Conservation (phyloP, 345 rosid species). For the Citrus mangshanensis region DNA sequence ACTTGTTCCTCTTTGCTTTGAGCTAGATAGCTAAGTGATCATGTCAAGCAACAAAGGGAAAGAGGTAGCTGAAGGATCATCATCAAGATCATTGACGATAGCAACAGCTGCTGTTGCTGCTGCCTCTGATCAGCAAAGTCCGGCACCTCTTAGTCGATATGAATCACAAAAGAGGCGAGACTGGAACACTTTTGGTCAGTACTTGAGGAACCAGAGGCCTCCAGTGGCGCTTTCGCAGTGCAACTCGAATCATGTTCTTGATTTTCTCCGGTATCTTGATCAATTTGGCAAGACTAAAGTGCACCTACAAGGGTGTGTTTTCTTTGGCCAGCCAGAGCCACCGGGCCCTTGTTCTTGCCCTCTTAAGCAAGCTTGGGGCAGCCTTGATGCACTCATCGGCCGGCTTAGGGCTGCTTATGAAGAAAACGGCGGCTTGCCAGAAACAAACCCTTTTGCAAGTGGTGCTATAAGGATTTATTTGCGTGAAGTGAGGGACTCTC, state of each 20-base stretch:
- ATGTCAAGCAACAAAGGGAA: slow-evolving; percentile 62
- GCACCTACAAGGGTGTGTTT: slow-evolving; percentile 75
- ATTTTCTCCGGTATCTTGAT: slow-evolving; percentile 75
- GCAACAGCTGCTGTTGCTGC: neutral
- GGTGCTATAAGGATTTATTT: slow-evolving; percentile 66
- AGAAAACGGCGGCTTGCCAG: slow-evolving; percentile 80
- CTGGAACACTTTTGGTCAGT: slow-evolving; percentile 94
- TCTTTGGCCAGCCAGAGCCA: slow-evolving; percentile 80
- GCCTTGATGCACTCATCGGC: slow-evolving; percentile 90
- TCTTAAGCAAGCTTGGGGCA: slow-evolving; percentile 87
- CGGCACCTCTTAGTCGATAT: slow-evolving; percentile 65
- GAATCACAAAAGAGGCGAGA: slow-evolving; percentile 84
- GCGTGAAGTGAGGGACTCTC: slow-evolving; percentile 81
- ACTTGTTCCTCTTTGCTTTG: slow-evolving; percentile 2
- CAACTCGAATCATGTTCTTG: slow-evolving; percentile 64
- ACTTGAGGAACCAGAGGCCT: slow-evolving; percentile 78
- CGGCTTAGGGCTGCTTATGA: slow-evolving; percentile 83
- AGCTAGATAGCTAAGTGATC: neutral
- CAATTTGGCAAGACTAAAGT: slow-evolving; percentile 91
- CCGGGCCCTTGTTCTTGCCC: slow-evolving; percentile 82
- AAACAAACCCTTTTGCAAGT: slow-evolving; percentile 79
- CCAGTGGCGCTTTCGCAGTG: slow-evolving; percentile 71
- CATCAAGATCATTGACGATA: slow-evolving; percentile 23
- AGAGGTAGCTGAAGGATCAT: slow-evolving; percentile 61
- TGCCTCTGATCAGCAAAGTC: slow-evolving; percentile 30